Evolutionary conservation across 2,329 filamentous ascomycete species (phyloP).

Genomic region (Penicillium crustosum): DNA sequence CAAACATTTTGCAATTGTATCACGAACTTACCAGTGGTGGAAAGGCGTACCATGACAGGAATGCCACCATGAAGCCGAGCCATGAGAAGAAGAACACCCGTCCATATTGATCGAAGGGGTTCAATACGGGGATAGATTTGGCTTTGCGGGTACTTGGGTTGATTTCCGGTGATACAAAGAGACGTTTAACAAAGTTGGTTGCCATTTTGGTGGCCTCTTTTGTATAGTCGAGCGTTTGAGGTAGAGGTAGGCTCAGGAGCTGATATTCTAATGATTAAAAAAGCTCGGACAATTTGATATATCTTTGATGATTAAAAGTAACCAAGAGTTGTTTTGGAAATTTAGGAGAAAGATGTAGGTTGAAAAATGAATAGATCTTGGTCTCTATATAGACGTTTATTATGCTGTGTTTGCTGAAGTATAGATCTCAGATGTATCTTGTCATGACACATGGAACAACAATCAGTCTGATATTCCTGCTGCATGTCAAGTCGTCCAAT

Average conservation of each 20-base stretch:
- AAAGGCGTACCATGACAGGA: constrained; percentile 90
- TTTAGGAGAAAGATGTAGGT: not conserved
- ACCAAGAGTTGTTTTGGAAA: not conserved
- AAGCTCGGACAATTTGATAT: not conserved
- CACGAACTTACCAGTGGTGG: constrained; percentile 67
- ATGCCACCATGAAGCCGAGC: constrained; percentile 82
- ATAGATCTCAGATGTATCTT: not conserved
- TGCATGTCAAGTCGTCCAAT: not conserved
- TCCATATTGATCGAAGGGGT: constrained; percentile 75
- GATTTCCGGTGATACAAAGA: constrained; percentile 62
- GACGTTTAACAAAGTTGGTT: constrained; percentile 27
- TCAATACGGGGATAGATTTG: constrained; percentile 73
- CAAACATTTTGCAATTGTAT: not conserved
- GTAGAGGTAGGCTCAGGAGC: not conserved
- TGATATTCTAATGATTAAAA: not conserved
- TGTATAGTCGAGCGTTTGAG: not conserved
- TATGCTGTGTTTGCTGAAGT: not conserved
- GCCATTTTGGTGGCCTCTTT: constrained; percentile 13
- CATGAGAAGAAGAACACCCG: constrained; percentile 89
- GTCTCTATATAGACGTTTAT: constrained; percentile 13
- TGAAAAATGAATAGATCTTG: not conserved
- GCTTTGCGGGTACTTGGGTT: constrained; percentile 86
- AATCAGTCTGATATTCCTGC: constrained; percentile 8
- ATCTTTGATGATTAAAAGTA: not conserved
- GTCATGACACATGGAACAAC: constrained; percentile 15